phyloP scores from a whole-genome alignment of 106 monocot species.

The Allium cepa region DNA sequence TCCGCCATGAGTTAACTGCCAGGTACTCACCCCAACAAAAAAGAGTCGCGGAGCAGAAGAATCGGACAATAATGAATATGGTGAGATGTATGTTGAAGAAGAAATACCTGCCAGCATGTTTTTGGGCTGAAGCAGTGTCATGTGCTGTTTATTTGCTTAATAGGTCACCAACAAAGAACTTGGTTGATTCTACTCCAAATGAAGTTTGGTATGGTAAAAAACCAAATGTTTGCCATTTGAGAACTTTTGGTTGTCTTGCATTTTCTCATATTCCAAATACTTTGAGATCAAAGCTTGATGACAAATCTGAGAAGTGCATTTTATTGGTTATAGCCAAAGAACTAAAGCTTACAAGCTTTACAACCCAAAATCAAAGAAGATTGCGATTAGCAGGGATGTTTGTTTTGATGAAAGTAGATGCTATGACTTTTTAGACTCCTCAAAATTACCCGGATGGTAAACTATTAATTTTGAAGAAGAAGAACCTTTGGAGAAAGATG shows the following conservation, averaged over 20 bases:
- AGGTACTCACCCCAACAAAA: not conserved
- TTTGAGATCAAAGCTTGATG: not conserved
- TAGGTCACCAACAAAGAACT: not conserved
- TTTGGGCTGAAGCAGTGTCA: conserved; percentile 1
- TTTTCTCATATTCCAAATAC: not conserved
- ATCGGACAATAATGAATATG: not conserved
- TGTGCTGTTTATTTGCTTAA: not conserved
- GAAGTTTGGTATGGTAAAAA: not conserved
- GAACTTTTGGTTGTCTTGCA: not conserved
- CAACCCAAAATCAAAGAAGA: not conserved
- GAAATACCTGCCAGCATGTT: not conserved
- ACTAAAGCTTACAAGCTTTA: not conserved
- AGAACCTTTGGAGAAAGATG: not conserved
- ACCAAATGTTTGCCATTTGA: not conserved
- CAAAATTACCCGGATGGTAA: not conserved
- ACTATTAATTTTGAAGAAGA: not conserved
- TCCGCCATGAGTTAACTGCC: not conserved
- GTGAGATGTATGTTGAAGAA: not conserved
- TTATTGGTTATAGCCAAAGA: not conserved
- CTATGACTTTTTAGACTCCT: not conserved
- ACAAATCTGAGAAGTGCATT: not conserved
- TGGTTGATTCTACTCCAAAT: not conserved
- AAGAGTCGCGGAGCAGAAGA: not conserved
- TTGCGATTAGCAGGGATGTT: not conserved
- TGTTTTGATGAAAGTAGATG: not conserved